Evolutionary conservation across 805 yeast genomes (phyloP), one percentile per base, ranked within the genome.

Genomic region (Candida qinlingensis): DNA sequence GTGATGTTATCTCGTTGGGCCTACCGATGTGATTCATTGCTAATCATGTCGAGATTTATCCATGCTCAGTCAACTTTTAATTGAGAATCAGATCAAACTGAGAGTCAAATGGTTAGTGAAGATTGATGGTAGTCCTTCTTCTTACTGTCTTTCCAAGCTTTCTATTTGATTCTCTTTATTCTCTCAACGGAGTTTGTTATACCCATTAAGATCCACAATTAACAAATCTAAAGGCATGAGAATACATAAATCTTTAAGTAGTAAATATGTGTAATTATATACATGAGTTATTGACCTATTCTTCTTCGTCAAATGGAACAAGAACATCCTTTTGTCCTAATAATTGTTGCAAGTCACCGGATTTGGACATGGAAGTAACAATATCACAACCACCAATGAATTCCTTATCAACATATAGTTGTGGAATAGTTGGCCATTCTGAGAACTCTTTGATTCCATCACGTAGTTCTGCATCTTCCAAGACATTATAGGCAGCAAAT

Each of bases 341-440:
- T 53, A 94, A 65, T 48, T 91, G 91, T 13, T 90, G 81, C 47
- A 94, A 78, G 62, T 92, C 97, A n/a, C 99, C 99, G 46, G 74
- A 65, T 59, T 85, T 86, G 37, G 95, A 87, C 98, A 94, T 91
- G 48, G 87, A 81, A 64, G 85, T 88, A 46, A 94, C 76, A 54
- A 94, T 91, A 68, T 94, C 99, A 70, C 97, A 94, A 5, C 99
- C 99, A 41, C 99, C 99, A 46, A 94, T 78, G 64, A 94, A 94
- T 65, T 94, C 99, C 56, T 84, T 83, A 57, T 84, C 79, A 11
- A 94, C 89, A 63, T 91, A 94, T 40, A 94, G 76, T 69, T 94
- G 99, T 12, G 99, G 99, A 51, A 94, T 90, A 1, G 99, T 94
- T 48, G 99, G 99, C 99, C 99, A 94, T 55, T 87, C 84, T 57